Evolutionary conservation across 768 basidiomycete genomes (phyloP), one percentile per base, ranked within the genome.

Genomic region (Trametes sanguinea): DNA sequence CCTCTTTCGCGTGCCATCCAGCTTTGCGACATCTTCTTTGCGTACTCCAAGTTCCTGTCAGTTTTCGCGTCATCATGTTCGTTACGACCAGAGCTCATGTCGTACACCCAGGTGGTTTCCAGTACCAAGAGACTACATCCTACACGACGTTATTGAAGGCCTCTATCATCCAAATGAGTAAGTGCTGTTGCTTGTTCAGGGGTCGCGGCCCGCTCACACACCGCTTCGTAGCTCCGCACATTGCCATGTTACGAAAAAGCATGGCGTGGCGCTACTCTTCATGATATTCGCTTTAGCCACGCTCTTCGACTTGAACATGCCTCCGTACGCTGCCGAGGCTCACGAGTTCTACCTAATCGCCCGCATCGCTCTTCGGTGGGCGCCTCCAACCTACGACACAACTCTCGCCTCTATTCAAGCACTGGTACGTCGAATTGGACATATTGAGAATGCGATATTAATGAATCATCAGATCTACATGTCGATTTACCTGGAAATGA

Each of bases 11-110:
- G 88, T 63, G 89, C 89, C 1, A 72, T 82, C 8, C 80, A 77
- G 8, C 75, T 90, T 16, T 86, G 83, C 61, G 85, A 89, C 35
- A 73, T 86, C 35, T 92, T 89, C 70, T 74, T 89, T 44, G 83
- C 86, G 57, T 80, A 83, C 70, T 86, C 83, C 10, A 76, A 81
- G 66, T 84, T 77, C 70, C 67, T 87, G 86, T 88, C 65, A 67
- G 84, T 75, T 22, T 32, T 8, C 14, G 22, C 3, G 6, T 2
- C 16, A 16, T n/a, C 11, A 43, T n/a, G 22, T 37, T 45, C 22
- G 7, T 37, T 2, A 10, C 39, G 4, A 16, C 13, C 40, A 42
- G 35, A 44, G 27, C n/a, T 60, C 58, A 50, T 59, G 22, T n/a
- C 50, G 39, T 33, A 35, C 10, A n/a, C 5, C 3, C 40, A 89